phyloP scores from a whole-genome alignment of 768 basidiomycete species.

The Pleurotus citrinopileatus region DNA sequence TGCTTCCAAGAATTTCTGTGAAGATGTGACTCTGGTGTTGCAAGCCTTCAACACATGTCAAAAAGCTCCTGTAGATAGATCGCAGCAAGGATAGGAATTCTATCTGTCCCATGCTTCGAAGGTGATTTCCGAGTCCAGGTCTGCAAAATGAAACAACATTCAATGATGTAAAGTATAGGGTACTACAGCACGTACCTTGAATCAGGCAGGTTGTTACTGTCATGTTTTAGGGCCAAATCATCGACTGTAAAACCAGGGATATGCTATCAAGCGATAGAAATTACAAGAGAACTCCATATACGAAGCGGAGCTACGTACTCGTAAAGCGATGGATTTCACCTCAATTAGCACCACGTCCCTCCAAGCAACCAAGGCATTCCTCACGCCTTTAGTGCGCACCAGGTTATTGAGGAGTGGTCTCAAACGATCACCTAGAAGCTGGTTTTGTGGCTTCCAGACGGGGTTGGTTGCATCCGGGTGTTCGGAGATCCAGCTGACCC shows the following conservation, averaged over 20 bases:
- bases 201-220: neutral
- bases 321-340: constrained; percentile 52
- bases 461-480: constrained; percentile 12
- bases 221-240: constrained; percentile 23
- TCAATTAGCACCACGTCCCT: constrained; percentile 64
- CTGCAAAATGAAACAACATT: constrained; percentile 21
- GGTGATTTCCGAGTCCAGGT: constrained; percentile 45
- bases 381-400: constrained; percentile 65
- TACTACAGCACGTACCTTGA: neutral
- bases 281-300: neutral
- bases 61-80: constrained; percentile 55
- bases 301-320: constrained; percentile 39
- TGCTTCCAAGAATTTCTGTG: constrained; percentile 51
- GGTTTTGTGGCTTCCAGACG: constrained; percentile 26
- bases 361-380: constrained; percentile 69
- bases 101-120: constrained; percentile 65
- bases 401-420: constrained; percentile 78
- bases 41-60: constrained; percentile 67
- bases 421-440: constrained; percentile 58
- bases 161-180: constrained; percentile 6
- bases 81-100: constrained; percentile 67
- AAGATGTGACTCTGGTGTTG: constrained; percentile 60
- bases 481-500: constrained; percentile 31
- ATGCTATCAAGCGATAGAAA: constrained; percentile 13
- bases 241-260: constrained; percentile 55